Percentiles rank a stretch among this genome's conserved stretches.
These are phyloP conservation scores for Stenogyne calaminthoides DNA, from an alignment of 305 asterid species.

Conservation along the genomic window DNA sequence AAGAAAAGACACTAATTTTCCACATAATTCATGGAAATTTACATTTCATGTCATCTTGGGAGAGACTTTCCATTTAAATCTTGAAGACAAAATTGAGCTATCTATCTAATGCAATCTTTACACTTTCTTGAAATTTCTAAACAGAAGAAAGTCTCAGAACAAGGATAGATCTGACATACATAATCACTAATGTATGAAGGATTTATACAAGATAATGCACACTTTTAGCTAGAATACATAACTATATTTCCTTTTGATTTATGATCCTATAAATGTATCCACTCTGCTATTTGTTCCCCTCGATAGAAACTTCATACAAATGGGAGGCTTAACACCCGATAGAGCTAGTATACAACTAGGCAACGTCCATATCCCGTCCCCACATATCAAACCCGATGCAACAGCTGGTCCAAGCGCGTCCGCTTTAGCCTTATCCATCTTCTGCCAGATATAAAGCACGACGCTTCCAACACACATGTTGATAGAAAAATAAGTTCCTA, in stretches of 20 bases:
- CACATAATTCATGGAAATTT: too few relatives aligned
- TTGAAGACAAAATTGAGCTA: too few relatives aligned
- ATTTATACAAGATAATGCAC: not conserved
- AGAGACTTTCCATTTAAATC: too few relatives aligned
- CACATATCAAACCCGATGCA: conserved; percentile 66
- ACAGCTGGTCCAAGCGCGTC: conserved; percentile 58
- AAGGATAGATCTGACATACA: not conserved
- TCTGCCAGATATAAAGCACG: conserved; percentile 52
- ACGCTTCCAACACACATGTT: conserved; percentile 69
- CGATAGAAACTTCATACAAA: too few relatives aligned
- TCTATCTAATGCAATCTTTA: too few relatives aligned
- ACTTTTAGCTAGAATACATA: not conserved
- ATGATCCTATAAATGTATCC: too few relatives aligned
- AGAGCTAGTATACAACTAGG: conserved; percentile 53
- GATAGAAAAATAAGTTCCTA: conserved; percentile 61
- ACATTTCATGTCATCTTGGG: too few relatives aligned
- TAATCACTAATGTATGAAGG: not conserved
- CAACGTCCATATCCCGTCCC: conserved; percentile 61
- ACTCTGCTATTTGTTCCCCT: too few relatives aligned
- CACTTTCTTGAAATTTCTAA: not conserved
- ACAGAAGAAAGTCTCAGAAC: not conserved
- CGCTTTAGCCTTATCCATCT: conserved; percentile 43
- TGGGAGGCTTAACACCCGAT: conserved; percentile 37
- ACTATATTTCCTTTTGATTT: too few relatives aligned
- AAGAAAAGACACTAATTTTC: too few relatives aligned